A percentile compares a stretch with the other conserved stretches of the same genome.
phyloP scores from a whole-genome alignment of 805 yeast species.

The Sugiyamaella smithiae region DNA sequence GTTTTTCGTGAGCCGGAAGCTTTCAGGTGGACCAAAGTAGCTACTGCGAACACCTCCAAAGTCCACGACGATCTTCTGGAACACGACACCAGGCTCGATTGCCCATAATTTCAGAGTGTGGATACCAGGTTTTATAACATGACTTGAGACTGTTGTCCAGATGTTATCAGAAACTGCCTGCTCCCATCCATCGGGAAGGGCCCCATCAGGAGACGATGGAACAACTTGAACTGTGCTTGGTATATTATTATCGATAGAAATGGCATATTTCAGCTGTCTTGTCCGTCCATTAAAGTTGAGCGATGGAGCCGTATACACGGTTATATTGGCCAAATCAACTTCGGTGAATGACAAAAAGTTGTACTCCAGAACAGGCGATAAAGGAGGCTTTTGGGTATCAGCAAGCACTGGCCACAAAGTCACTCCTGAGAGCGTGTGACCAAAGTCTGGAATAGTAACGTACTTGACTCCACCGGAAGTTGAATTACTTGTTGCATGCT shows the following conservation, averaged over 20 bases:
- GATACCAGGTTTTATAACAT: constrained; percentile 13
- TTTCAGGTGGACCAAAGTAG: constrained; percentile 21
- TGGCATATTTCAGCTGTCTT: constrained; percentile 28
- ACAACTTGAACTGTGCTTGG: constrained; percentile 28
- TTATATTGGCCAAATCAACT: constrained; percentile 21
- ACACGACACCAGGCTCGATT: constrained; percentile 19
- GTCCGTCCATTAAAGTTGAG: constrained; percentile 26
- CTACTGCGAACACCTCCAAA: constrained; percentile 21
- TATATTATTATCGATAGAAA: constrained; percentile 28
- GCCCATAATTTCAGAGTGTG: constrained; percentile 20
- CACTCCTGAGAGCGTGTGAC: constrained; percentile 19
- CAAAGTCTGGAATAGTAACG: constrained; percentile 11
- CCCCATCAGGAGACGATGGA: constrained; percentile 18
- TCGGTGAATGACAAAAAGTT: constrained; percentile 9
- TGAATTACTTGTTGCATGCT: constrained; percentile 6
- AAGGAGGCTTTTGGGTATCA: constrained; percentile 4
- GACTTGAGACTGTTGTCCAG: constrained; percentile 11
- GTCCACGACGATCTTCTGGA: constrained; percentile 22
- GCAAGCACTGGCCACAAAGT: constrained; percentile 16
- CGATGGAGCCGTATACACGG: constrained; percentile 26
- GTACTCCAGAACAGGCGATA: constrained; percentile 16
- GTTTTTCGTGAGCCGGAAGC: neutral
- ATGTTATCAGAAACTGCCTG: constrained; percentile 18
- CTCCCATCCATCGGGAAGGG: constrained; percentile 19
- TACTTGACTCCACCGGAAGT: constrained; percentile 9